Evolutionary conservation across 2,329 filamentous ascomycete species (phyloP).

Genomic region (Setomelanomma holmii): DNA sequence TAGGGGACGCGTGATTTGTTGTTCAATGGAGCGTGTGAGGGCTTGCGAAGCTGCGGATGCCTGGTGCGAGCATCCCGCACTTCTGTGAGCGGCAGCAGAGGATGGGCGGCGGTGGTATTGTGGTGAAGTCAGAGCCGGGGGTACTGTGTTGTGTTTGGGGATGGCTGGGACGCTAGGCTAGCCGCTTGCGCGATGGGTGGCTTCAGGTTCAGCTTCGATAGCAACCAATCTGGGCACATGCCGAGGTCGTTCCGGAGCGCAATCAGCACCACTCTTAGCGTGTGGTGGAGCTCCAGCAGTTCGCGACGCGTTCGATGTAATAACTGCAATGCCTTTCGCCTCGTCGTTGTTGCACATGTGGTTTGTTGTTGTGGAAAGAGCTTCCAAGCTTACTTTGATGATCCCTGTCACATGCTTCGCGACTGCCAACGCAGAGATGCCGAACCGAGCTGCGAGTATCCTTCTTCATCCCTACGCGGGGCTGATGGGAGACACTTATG

Average conservation of each 20-base stretch:
- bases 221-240: too few relatives aligned
- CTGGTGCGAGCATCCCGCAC: slow-evolving; percentile 44
- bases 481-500: too few relatives aligned
- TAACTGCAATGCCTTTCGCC: too few relatives aligned
- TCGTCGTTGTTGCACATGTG: neutral
- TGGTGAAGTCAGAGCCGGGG: neutral
- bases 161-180: slow-evolving; percentile 18
- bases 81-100: slow-evolving; percentile 26
- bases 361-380: neutral
- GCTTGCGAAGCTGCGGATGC: slow-evolving; percentile 37
- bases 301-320: too few relatives aligned
- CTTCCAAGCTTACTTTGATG: neutral
- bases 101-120: slow-evolving; percentile 22
- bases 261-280: neutral
- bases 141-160: neutral
- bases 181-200: slow-evolving; percentile 8
- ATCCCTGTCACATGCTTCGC: neutral
- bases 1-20: slow-evolving; percentile 11
- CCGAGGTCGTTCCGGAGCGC: slow-evolving; percentile 11
- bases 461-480: too few relatives aligned
- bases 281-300: neutral
- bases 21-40: slow-evolving; percentile 28
- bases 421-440: slow-evolving; percentile 9
- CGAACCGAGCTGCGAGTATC: too few relatives aligned
- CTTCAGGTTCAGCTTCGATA: slow-evolving; percentile 20